Percentiles rank a stretch among this genome's conserved stretches.
Conservation (phyloP, 805 yeast genomes). For the Lachancea thermotolerans region DNA sequence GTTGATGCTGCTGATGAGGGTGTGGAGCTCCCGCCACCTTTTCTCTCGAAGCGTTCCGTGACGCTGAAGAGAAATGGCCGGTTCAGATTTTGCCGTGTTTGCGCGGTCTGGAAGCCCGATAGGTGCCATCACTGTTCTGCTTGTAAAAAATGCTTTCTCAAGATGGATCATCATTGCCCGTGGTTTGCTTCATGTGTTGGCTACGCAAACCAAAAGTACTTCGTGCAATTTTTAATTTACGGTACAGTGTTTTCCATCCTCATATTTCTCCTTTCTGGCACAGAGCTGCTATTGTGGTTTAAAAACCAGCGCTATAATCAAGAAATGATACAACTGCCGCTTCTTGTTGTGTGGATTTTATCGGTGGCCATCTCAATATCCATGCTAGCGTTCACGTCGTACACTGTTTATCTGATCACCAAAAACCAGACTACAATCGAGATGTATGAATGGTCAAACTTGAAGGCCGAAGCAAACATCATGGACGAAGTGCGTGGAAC, state of each 20-base stretch:
- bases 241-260: slow-evolving; percentile 41
- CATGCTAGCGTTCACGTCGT: slow-evolving; percentile 48
- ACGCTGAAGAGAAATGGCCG: slow-evolving; percentile 53
- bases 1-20: slow-evolving; percentile 25
- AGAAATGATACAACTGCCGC: slow-evolving; percentile 46
- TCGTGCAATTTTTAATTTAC: slow-evolving; percentile 64
- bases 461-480: slow-evolving; percentile 34
- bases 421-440: slow-evolving; percentile 79
- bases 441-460: slow-evolving; percentile 49
- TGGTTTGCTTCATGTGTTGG: slow-evolving; percentile 94
- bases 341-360: slow-evolving; percentile 53
- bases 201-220: slow-evolving; percentile 68
- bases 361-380: slow-evolving; percentile 50
- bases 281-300: slow-evolving; percentile 45
- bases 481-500: slow-evolving; percentile 38
- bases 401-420: slow-evolving; percentile 52
- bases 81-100: slow-evolving; percentile 62
- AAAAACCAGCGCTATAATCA: slow-evolving; percentile 33
- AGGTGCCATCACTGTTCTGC: slow-evolving; percentile 79
- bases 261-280: slow-evolving; percentile 36
- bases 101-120: slow-evolving; percentile 75
- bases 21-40: slow-evolving; percentile 37
- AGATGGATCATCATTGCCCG: slow-evolving; percentile 94
- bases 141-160: slow-evolving; percentile 62
- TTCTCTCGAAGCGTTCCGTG: slow-evolving; percentile 35